phyloP scores from a whole-genome alignment of 805 yeast genomes.

The Vanderwaltozyma yarrowii region DNA sequence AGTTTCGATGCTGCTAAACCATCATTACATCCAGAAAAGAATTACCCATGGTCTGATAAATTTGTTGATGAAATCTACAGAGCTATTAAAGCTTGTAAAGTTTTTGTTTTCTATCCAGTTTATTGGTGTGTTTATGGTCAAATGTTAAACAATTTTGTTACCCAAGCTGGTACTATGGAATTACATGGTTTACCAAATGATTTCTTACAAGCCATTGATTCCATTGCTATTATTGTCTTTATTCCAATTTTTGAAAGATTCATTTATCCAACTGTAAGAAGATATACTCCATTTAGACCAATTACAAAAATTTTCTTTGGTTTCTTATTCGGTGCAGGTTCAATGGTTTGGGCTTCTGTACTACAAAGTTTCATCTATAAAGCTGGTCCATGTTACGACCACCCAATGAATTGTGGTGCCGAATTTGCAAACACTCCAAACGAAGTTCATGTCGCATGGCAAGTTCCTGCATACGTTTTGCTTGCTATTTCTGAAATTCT shows the following conservation, averaged over 20 bases:
- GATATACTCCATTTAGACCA: constrained; percentile 48
- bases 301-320: constrained; percentile 64
- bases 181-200: constrained; percentile 74
- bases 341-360: constrained; percentile 71
- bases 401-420: constrained; percentile 34
- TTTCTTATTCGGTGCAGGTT: constrained; percentile 49
- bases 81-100: constrained; percentile 61
- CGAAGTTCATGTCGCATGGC: constrained; percentile 55
- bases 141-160: constrained; percentile 61
- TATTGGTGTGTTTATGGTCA: constrained; percentile 69
- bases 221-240: constrained; percentile 65
- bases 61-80: constrained; percentile 67
- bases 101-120: constrained; percentile 58
- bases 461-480: constrained; percentile 54
- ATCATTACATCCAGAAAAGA: constrained; percentile 36
- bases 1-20: constrained; percentile 50
- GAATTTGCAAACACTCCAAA: constrained; percentile 21
- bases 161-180: constrained; percentile 68
- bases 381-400: constrained; percentile 64
- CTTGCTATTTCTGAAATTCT: constrained; percentile 70
- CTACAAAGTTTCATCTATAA: constrained; percentile 59
- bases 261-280: constrained; percentile 46
- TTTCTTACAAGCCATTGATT: constrained; percentile 64
- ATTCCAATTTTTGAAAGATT: constrained; percentile 59
- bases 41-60: constrained; percentile 51